Base-by-base conservation (phyloP, 31 red algal genomes). In the Asparagopsis taxiformis region DNA sequence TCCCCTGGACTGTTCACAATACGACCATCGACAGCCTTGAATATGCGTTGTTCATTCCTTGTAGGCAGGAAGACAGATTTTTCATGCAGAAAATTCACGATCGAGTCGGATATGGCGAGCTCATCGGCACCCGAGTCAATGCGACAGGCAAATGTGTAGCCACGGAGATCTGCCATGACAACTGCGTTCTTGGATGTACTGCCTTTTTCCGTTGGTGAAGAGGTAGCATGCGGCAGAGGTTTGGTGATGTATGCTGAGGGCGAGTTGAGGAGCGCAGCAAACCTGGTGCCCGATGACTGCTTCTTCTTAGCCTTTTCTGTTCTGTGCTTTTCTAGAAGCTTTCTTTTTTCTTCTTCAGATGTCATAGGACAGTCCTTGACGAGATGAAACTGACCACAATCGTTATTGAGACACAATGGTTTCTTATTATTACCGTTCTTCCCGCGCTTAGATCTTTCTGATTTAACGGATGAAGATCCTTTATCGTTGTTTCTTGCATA, bases 81-180 rank as follows among this genome's bases (percentile, higher is more conserved):
- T 7, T 72, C 43, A 0, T 38, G 21, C 1, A 71, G 51, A 46
- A 84, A 84, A 0, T 72, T 22, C 3, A 72, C 25, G 41, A 84
- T 84, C 8, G 79, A 31, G 1, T 84, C 57, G 3, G 79, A 73
- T 11, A 84, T 62, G 17, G 55, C 51, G 17, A 53, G 9, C 0
- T 32, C 23, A 36, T 84, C 67, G 2, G 79, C 79, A 25, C 79
- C 79, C 20, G 79, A 84, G 31, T 72, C 35, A 19, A 63, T 84
- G 24, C 66, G 79, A 23, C 65, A 84, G 37, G 56, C 51, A 32
- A 84, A 72, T 2, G 15, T 44, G 55, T 63, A 0, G 2, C 79
- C 65, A 28, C 21, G 2, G 8, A 84, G 0, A 11, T 73, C 55
- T 2, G 65, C 55, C 10, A 2, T 17, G 37, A 84, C 8, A n/a